These are phyloP conservation scores for Monosporascus sp. DNA, from an alignment of 2,329 filamentous ascomycete genomes.

Conservation along the genomic window DNA sequence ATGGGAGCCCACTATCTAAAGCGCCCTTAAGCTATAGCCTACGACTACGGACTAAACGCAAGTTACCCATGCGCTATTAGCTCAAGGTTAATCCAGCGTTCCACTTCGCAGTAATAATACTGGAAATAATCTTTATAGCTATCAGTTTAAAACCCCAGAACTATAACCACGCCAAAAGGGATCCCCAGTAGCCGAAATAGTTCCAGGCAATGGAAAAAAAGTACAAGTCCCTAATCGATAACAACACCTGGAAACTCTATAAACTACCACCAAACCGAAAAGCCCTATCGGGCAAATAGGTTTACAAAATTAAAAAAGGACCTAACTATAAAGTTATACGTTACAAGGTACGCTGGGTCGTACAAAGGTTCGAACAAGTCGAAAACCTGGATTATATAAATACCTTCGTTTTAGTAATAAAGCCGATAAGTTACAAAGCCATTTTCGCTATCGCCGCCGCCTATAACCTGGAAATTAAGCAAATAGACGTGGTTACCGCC, in stretches of 20 bases:
- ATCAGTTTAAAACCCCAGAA: neutral
- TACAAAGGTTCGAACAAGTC: neutral
- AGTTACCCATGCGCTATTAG: neutral
- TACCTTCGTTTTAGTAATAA: conserved; percentile 4
- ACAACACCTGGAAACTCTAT: neutral
- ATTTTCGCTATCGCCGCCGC: conserved; percentile 2
- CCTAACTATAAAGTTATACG: neutral
- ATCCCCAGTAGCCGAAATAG: neutral
- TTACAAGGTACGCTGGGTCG: neutral
- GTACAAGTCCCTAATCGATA: conserved; percentile 5
- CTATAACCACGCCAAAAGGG: conserved; percentile 2
- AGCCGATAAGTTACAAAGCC: neutral
- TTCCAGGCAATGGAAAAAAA: conserved; percentile 1
- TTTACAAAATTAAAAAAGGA: neutral
- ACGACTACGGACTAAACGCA: neutral
- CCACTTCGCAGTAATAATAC: neutral
- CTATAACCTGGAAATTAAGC: conserved; percentile 6
- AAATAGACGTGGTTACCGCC: conserved; percentile 1
- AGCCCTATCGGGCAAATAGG: neutral
- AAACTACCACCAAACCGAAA: neutral
- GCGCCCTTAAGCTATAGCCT: neutral
- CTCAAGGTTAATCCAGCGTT: neutral
- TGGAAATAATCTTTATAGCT: neutral
- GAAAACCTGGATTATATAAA: neutral
- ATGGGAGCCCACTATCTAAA: neutral